A percentile compares a stretch with the other conserved stretches of the same genome.
These are phyloP conservation scores for Monilinia fructicola DNA, from an alignment of 2,329 filamentous ascomycete genomes.

Conservation along the genomic window DNA sequence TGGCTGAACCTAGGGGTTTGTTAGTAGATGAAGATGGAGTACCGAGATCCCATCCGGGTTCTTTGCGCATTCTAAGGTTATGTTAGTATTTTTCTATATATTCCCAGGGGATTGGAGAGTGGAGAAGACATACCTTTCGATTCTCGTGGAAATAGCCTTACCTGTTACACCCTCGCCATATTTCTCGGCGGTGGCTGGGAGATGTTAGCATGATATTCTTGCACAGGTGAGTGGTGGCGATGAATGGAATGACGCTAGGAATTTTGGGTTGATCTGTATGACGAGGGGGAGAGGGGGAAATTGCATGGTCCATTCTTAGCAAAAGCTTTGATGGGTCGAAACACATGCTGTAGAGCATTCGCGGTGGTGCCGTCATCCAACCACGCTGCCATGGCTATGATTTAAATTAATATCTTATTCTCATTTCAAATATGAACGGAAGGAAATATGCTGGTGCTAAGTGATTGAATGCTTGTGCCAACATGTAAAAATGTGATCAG, in stretches of 20 bases:
- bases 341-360: slow-evolving; percentile 36
- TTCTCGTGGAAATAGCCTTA: slow-evolving; percentile 37
- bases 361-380: slow-evolving; percentile 34
- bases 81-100: neutral
- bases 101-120: neutral
- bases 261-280: slow-evolving; percentile 4
- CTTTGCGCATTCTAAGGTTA: slow-evolving; percentile 28
- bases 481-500: neutral
- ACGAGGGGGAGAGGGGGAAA: neutral
- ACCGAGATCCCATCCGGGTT: slow-evolving; percentile 29
- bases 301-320: slow-evolving; percentile 26
- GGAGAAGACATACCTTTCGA: slow-evolving; percentile 29
- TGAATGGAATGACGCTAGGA: slow-evolving; percentile 24
- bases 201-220: slow-evolving; percentile 33
- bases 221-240: slow-evolving; percentile 23
- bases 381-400: slow-evolving; percentile 31
- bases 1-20: slow-evolving; percentile 5
- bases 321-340: slow-evolving; percentile 37
- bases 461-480: neutral
- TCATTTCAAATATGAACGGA: neutral
- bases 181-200: slow-evolving; percentile 36
- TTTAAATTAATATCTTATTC: slow-evolving; percentile 28
- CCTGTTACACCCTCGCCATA: slow-evolving; percentile 35
- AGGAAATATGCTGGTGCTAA: slow-evolving; percentile 21
- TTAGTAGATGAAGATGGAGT: slow-evolving; percentile 28